A percentile compares a stretch with the other conserved stretches of the same genome.
These are phyloP conservation scores for Arabidopsis thaliana DNA, from an alignment of 345 rosid species.

Conservation along the genomic window DNA sequence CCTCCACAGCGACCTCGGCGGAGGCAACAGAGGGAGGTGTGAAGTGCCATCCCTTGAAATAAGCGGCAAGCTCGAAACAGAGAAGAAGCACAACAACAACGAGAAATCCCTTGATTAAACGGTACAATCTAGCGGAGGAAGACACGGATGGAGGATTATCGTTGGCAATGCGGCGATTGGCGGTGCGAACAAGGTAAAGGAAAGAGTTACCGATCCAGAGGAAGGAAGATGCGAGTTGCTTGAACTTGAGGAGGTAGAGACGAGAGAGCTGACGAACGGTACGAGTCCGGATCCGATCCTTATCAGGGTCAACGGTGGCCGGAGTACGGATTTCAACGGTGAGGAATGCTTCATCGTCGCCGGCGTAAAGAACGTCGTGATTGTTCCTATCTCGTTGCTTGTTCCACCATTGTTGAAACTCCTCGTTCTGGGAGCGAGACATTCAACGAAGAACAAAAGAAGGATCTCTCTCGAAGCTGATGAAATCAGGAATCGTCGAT, in stretches of 20 bases:
- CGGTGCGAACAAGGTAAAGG: slow-evolving; percentile 66
- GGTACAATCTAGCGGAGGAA: slow-evolving; percentile 62
- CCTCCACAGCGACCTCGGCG: slow-evolving; percentile 62
- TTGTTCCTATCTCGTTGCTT: slow-evolving; percentile 62
- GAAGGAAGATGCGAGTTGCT: slow-evolving; percentile 63
- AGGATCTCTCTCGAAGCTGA: neutral
- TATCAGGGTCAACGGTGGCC: slow-evolving; percentile 49
- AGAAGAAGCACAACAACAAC: slow-evolving; percentile 57
- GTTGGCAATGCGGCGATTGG: slow-evolving; percentile 69
- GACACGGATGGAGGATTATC: slow-evolving; percentile 44
- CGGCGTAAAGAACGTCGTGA: slow-evolving; percentile 35
- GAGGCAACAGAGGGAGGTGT: slow-evolving; percentile 73
- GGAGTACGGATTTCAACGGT: slow-evolving; percentile 63
- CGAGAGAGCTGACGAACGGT: slow-evolving; percentile 78
- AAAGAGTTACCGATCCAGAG: slow-evolving; percentile 55
- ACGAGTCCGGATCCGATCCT: slow-evolving; percentile 65
- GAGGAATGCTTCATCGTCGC: slow-evolving; percentile 44
- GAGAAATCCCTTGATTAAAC: slow-evolving; percentile 61
- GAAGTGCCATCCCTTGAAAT: slow-evolving; percentile 92
- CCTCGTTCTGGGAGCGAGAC: slow-evolving; percentile 66
- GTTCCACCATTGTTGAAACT: slow-evolving; percentile 91
- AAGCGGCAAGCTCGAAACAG: slow-evolving; percentile 74
- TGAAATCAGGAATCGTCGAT: neutral
- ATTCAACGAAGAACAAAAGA: slow-evolving; percentile 28
- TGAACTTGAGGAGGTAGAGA: slow-evolving; percentile 70